phyloP scores from a whole-genome alignment of 1,284 basidiomycete species.

The Puccinia triticina region DNA sequence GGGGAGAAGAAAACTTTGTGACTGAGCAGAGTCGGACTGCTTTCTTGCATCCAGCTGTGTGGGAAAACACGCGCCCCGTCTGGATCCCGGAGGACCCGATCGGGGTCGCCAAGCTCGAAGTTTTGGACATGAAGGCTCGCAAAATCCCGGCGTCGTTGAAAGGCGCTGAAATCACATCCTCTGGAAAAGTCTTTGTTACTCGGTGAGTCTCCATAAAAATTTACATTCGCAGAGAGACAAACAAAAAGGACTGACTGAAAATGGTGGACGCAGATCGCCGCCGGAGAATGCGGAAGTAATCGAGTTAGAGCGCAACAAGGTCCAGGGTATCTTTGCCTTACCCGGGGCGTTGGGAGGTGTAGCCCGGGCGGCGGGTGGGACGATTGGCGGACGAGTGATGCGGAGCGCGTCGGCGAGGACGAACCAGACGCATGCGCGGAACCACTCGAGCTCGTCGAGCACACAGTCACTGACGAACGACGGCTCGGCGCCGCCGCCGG shows the following conservation, averaged over 20 bases:
- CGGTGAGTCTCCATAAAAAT: slow-evolving; percentile 20
- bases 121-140: slow-evolving; percentile 39
- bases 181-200: slow-evolving; percentile 39
- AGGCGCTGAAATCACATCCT: slow-evolving; percentile 33
- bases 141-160: slow-evolving; percentile 34
- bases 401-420: not conserved
- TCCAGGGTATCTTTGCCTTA: slow-evolving; percentile 44
- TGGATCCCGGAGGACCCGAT: slow-evolving; percentile 49
- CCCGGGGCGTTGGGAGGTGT: slow-evolving; percentile 40
- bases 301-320: slow-evolving; percentile 28
- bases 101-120: slow-evolving; percentile 37
- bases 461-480: not conserved
- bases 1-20: slow-evolving; percentile 27
- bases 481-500: not conserved
- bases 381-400: slow-evolving; percentile 17
- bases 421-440: not conserved
- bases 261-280: slow-evolving; percentile 29
- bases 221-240: not conserved
- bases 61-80: slow-evolving; percentile 36
- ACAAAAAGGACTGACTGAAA: not conserved
- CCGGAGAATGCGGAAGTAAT: slow-evolving; percentile 48
- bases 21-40: slow-evolving; percentile 34
- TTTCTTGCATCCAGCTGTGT: slow-evolving; percentile 48
- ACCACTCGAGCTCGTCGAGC: slow-evolving; percentile 5
- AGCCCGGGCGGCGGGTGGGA: slow-evolving; percentile 32